Base-by-base conservation (phyloP, 352 stramenopile species). In the Globisporangium paddicum region DNA sequence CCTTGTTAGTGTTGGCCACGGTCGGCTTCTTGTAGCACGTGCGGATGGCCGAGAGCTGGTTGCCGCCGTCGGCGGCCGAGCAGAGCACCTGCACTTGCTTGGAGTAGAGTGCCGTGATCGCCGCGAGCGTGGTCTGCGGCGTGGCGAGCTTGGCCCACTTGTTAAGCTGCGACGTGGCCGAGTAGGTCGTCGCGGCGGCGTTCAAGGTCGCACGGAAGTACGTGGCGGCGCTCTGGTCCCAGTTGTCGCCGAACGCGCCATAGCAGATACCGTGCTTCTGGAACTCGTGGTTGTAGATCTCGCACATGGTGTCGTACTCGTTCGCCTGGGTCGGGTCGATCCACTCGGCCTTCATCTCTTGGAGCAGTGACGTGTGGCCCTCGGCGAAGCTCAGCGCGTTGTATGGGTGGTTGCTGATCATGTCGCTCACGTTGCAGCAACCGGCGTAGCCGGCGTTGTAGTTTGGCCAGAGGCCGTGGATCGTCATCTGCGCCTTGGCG, bases 221-320 rank as follows among this genome's bases (percentile, higher is more conserved):
- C 56, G 75, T 82, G 25, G 80, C 76, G 0, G 82, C 75, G 5
- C 75, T 75, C 37, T 73, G 68, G 62, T 89, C 74, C 25, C 75
- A 78, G 65, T 93, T 72, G 19, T 70, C 68, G 2, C 66, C 81
- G 26, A 75, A 74, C 0, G 82, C 80, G 77, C 69, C 89, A 62
- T 86, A 93, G 73, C 84, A 93, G 50, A 91, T 64, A 30, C 84
- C 82, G 63, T 94, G 84, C 68, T 94, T 94, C 70, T 94, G 84
- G 70, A 94, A 92, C 71, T 92, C 82, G 67, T 94, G 82, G 69
- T 94, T 88, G 79, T 92, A 94, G 37, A 90, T 73, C 54, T 90
- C 79, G 50, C 83, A 93, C 3, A 93, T 68, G 62, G 77, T 67
- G 66, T 90, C 73, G 65, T 85, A 79, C n/a, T 72, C 69, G 35